These are phyloP conservation scores for Mycosphaerella sp. DNA, from an alignment of 2,329 filamentous ascomycete species.

Conservation along the genomic window DNA sequence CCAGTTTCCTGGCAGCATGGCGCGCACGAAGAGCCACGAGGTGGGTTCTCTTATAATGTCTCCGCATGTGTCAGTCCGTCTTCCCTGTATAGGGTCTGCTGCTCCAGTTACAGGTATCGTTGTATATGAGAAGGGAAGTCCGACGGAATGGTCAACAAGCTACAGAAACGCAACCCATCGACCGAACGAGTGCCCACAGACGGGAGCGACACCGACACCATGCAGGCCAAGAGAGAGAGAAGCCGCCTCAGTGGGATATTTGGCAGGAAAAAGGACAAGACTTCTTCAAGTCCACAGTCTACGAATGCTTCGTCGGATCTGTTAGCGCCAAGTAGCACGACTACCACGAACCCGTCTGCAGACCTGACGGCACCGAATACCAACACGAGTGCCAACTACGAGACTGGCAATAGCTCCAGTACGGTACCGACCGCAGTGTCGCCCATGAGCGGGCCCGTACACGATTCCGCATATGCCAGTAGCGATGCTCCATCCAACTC, in stretches of 20 bases:
- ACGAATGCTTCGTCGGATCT: slow-evolving; percentile 7
- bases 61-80: slow-evolving; percentile 1
- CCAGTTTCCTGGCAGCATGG: slow-evolving; percentile 10
- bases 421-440: slow-evolving; percentile 1
- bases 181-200: slow-evolving; percentile 4
- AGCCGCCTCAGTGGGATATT: slow-evolving; percentile 21
- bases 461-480: slow-evolving; percentile 26
- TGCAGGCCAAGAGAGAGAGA: slow-evolving; percentile 14
- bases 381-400: slow-evolving; percentile 1
- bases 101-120: background rate
- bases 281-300: background rate
- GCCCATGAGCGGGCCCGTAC: slow-evolving; percentile 5
- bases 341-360: slow-evolving; percentile 3
- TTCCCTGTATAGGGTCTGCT: slow-evolving; percentile 3
- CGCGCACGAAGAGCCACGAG: slow-evolving; percentile 4
- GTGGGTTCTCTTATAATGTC: background rate
- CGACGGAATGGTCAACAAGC: slow-evolving; percentile 6
- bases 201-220: slow-evolving; percentile 10
- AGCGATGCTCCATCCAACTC: slow-evolving; percentile 15
- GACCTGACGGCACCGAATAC: slow-evolving; percentile 7
- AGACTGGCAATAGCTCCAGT: background rate
- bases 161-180: slow-evolving; percentile 8
- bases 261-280: slow-evolving; percentile 19
- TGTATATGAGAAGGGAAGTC: background rate
- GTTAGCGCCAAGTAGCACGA: slow-evolving; percentile 2